Evolutionary conservation across 768 basidiomycete genomes (phyloP).

Genomic region (Hortiboletus campestris): DNA sequence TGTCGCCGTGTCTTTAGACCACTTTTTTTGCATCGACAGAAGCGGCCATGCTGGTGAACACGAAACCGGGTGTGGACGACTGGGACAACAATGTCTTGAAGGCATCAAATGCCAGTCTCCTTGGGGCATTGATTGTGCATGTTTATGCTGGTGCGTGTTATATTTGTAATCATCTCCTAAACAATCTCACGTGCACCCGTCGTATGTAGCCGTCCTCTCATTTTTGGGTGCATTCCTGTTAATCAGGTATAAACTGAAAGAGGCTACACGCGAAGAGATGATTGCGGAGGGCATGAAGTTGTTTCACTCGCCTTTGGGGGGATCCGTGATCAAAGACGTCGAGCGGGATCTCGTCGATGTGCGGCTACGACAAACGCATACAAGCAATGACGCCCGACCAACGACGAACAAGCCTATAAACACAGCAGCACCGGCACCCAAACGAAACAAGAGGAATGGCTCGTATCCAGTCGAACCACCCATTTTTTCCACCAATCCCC

Average conservation of each 20-base stretch:
- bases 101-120: constrained; percentile 45
- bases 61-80: constrained; percentile 32
- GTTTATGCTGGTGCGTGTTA: constrained; percentile 44
- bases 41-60: constrained; percentile 48
- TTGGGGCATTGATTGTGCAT: constrained; percentile 55
- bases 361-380: not conserved
- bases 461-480: constrained; percentile 22
- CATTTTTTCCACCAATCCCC: constrained; percentile 46
- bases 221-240: constrained; percentile 59
- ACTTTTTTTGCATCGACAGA: constrained; percentile 64
- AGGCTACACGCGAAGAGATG: constrained; percentile 48
- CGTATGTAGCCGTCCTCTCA: constrained; percentile 38
- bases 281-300: constrained; percentile 33
- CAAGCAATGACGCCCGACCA: not conserved
- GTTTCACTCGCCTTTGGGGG: constrained; percentile 23
- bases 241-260: constrained; percentile 51
- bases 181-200: not conserved
- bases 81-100: constrained; percentile 18
- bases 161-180: not conserved
- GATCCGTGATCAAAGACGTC: constrained; percentile 9
- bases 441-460: not conserved
- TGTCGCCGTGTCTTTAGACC: constrained; percentile 36
- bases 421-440: not conserved
- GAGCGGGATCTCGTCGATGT: constrained; percentile 9
- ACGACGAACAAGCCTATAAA: not conserved